These are phyloP conservation scores for Kodamaea sp. DNA, from an alignment of 1,139 yeast genomes.

Conservation along the genomic window DNA sequence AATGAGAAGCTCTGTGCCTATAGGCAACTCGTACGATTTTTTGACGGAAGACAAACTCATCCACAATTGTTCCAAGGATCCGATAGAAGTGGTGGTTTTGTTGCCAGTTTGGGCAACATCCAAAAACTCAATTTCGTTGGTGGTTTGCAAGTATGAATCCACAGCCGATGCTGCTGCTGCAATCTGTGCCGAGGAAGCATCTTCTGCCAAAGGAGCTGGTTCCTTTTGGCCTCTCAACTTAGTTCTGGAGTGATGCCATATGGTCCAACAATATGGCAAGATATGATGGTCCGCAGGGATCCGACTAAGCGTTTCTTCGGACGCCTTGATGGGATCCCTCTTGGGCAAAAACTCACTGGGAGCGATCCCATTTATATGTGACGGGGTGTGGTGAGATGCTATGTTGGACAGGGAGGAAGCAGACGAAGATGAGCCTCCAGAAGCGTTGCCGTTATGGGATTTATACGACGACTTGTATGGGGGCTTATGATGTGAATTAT, in stretches of 20 bases:
- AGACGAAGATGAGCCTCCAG: slow-evolving; percentile 8
- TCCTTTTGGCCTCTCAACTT: slow-evolving; percentile 24
- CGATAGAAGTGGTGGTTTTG: slow-evolving; percentile 36
- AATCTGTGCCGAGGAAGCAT: slow-evolving; percentile 12
- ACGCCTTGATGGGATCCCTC: slow-evolving; percentile 35
- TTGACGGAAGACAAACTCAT: slow-evolving; percentile 48
- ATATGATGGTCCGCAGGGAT: slow-evolving; percentile 39
- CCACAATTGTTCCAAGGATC: slow-evolving; percentile 68
- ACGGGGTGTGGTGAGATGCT: slow-evolving; percentile 7
- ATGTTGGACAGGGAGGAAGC: slow-evolving; percentile 7
- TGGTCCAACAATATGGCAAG: slow-evolving; percentile 51
- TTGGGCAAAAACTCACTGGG: slow-evolving; percentile 30
- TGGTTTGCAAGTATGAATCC: slow-evolving; percentile 44
- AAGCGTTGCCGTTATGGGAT: slow-evolving; percentile 1
- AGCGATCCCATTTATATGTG: slow-evolving; percentile 10
- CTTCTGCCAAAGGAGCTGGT: slow-evolving; percentile 14
- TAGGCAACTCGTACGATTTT: slow-evolving; percentile 47
- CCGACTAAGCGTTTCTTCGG: slow-evolving; percentile 32
- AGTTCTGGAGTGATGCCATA: slow-evolving; percentile 47
- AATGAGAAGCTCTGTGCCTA: slow-evolving; percentile 59
- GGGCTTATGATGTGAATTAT: slow-evolving; percentile 3
- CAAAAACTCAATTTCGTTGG: slow-evolving; percentile 38
- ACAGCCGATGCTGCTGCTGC: slow-evolving; percentile 27
- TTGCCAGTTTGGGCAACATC: slow-evolving; percentile 9
- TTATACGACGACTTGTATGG: slow-evolving; percentile 1